Evolutionary conservation across 2,329 filamentous ascomycete genomes (phyloP).

Genomic region (Didymellaceae sp.): DNA sequence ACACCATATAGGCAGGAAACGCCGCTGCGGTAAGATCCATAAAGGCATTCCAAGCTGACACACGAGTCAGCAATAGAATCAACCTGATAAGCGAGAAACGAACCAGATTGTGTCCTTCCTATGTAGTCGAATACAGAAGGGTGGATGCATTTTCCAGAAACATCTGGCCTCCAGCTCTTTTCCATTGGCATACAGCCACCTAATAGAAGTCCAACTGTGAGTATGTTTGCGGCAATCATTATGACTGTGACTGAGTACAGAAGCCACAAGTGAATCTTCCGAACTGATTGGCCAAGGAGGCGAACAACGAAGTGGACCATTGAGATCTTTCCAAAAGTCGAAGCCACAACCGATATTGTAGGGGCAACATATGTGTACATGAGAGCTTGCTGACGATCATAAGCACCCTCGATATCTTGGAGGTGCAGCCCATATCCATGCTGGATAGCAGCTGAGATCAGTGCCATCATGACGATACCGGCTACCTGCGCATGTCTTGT

Average conservation of each 20-base stretch:
- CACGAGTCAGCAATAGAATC: too few relatives aligned
- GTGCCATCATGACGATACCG: neutral
- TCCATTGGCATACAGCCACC: neutral
- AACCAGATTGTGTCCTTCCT: neutral
- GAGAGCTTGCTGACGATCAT: neutral
- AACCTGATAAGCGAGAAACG: too few relatives aligned
- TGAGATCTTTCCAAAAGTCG: neutral
- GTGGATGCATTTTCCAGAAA: neutral
- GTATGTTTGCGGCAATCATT: neutral
- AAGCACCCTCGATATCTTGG: neutral
- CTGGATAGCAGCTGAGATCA: neutral
- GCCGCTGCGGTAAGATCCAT: neutral
- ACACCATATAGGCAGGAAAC: conserved; percentile 5
- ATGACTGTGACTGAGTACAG: neutral
- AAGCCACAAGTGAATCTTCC: neutral
- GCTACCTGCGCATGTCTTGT: neutral
- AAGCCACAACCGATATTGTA: neutral
- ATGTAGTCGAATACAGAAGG: neutral
- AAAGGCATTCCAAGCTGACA: neutral
- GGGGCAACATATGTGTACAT: neutral
- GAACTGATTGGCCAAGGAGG: neutral
- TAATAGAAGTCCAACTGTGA: neutral
- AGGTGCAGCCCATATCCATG: neutral
- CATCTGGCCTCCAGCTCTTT: neutral
- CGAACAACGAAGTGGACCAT: conserved; percentile 1